A percentile compares a stretch with the other conserved stretches of the same genome.
Evolutionary conservation across 148 eudicot genomes (phyloP).

Genomic region (Oxyria digyna): DNA sequence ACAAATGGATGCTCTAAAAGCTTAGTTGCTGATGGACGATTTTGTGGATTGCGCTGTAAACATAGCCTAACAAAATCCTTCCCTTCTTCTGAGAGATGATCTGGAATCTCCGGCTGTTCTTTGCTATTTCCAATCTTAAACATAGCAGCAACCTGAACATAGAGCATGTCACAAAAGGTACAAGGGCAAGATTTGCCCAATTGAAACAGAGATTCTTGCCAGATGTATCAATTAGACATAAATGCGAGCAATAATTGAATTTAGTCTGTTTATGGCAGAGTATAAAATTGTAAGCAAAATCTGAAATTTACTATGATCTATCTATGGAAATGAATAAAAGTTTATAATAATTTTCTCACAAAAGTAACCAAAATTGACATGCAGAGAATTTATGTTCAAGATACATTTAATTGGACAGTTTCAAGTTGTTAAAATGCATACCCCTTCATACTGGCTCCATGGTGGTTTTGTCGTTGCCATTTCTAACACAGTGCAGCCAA

Average conservation of each 20-base stretch:
- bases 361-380: not conserved
- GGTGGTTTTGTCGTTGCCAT: constrained; percentile 96
- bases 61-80: constrained; percentile 78
- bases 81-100: constrained; percentile 77
- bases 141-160: constrained; percentile 77
- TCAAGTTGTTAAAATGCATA: constrained; percentile 20
- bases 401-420: not conserved
- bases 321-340: not conserved
- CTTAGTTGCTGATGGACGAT: constrained; percentile 68
- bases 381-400: not conserved
- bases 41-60: constrained; percentile 66
- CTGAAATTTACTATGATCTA: not conserved
- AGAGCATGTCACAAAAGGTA: not conserved
- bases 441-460: constrained; percentile 99
- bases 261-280: not conserved
- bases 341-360: not conserved
- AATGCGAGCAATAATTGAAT: not conserved
- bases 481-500: constrained; percentile 91
- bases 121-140: constrained; percentile 92
- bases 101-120: constrained; percentile 86
- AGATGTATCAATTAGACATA: not conserved
- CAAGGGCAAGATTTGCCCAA: not conserved
- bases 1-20: constrained; percentile 83
- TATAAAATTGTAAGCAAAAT: not conserved
- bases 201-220: not conserved